A percentile compares a stretch with the other conserved stretches of the same genome.
Conservation (phyloP, 371 early-diverging fungal species). For the Gilbertella persicaria region DNA sequence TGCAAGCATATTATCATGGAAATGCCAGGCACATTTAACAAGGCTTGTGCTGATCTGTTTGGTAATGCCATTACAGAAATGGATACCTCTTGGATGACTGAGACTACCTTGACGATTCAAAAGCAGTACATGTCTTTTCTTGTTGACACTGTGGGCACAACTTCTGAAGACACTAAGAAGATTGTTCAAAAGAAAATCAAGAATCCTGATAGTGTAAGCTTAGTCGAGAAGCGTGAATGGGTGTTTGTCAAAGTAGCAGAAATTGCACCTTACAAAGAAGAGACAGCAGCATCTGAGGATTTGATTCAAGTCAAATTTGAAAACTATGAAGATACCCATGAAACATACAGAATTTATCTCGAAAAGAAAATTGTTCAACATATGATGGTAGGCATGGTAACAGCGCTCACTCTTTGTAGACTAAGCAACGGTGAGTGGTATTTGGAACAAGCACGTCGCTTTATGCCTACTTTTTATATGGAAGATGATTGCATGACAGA, state of each 20-base stretch:
- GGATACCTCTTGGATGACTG: slow-evolving; percentile 33
- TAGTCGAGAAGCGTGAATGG: slow-evolving; percentile 20
- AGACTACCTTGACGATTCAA: slow-evolving; percentile 20
- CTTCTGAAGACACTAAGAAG: slow-evolving; percentile 12
- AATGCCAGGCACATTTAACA: slow-evolving; percentile 51
- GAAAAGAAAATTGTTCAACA: slow-evolving; percentile 33
- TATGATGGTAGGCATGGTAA: slow-evolving; percentile 37
- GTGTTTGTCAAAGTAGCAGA: slow-evolving; percentile 29
- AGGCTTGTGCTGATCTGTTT: slow-evolving; percentile 48
- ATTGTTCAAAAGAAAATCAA: slow-evolving; percentile 19
- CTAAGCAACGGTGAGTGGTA: slow-evolving; percentile 48
- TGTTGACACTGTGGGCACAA: slow-evolving; percentile 20
- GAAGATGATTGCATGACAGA: slow-evolving; percentile 35
- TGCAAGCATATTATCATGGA: slow-evolving; percentile 39
- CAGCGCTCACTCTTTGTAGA: slow-evolving; percentile 34
- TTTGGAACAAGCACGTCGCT: slow-evolving; percentile 29
- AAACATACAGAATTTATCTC: slow-evolving; percentile 24
- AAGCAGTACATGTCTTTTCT: slow-evolving; percentile 31
- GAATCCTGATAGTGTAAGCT: slow-evolving; percentile 11
- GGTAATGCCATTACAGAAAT: slow-evolving; percentile 31
- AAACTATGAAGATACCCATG: slow-evolving; percentile 19
- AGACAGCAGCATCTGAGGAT: neutral
- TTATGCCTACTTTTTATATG: slow-evolving; percentile 53
- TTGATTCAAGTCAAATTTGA: slow-evolving; percentile 19
- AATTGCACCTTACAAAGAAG: slow-evolving; percentile 5